Evolutionary conservation across 352 stramenopile species (phyloP).

Genomic region (Lagenidium giganteum): DNA sequence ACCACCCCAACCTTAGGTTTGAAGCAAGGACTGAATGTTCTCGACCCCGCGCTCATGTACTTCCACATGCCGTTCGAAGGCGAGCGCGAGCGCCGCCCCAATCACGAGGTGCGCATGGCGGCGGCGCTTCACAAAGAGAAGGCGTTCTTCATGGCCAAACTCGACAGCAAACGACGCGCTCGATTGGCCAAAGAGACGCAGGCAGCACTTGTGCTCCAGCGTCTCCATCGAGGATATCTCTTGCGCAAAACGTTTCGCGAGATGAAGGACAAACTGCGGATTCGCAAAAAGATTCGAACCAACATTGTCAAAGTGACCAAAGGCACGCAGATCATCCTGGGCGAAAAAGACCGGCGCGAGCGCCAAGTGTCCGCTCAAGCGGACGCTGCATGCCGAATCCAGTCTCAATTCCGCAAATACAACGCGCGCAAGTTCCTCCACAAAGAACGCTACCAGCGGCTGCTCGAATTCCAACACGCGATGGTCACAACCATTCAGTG

Average conservation of each 20-base stretch:
- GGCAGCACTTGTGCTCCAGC: slow-evolving; percentile 48
- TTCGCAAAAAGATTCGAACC: slow-evolving; percentile 59
- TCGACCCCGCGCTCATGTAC: slow-evolving; percentile 4
- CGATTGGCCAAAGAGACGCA: slow-evolving; percentile 31
- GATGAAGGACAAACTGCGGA: slow-evolving; percentile 42
- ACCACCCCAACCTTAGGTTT: too few species aligned
- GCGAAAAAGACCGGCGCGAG: slow-evolving; percentile 44
- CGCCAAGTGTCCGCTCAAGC: slow-evolving; percentile 18
- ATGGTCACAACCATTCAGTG: slow-evolving; percentile 26
- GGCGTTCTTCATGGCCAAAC: slow-evolving; percentile 36
- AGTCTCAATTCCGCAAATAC: slow-evolving; percentile 29
- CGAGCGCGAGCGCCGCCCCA: slow-evolving; percentile 10
- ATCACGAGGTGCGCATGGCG: slow-evolving; percentile 16
- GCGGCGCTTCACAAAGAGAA: slow-evolving; percentile 34
- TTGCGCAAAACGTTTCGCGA: slow-evolving; percentile 38
- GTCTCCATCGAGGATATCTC: slow-evolving; percentile 42
- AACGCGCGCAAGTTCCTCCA: slow-evolving; percentile 16
- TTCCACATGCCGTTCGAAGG: slow-evolving; percentile 20
- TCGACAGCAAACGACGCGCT: slow-evolving; percentile 21
- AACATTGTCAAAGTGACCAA: slow-evolving; percentile 57
- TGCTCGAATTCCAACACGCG: slow-evolving; percentile 14
- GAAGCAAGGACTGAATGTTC: slow-evolving; percentile 1
- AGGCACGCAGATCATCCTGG: slow-evolving; percentile 54
- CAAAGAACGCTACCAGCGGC: slow-evolving; percentile 25
- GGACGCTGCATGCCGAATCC: slow-evolving; percentile 25